Conservation (phyloP, 257 asterid species). For the Ajuga chamaepitys region DNA sequence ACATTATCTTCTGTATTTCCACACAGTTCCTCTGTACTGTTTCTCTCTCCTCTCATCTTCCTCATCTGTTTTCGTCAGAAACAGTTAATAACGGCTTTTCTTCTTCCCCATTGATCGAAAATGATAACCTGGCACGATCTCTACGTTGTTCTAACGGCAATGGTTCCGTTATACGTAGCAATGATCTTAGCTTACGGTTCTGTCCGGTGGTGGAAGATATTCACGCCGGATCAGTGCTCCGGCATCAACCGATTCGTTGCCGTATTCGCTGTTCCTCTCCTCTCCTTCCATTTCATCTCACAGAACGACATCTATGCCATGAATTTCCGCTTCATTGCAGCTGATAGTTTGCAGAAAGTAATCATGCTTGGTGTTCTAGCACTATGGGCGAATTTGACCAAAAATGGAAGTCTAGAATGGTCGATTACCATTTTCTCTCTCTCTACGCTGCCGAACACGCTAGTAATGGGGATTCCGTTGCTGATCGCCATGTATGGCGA, state of each 20-base stretch:
- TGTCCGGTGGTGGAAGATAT: constrained; percentile 95
- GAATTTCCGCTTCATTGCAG: constrained; percentile 86
- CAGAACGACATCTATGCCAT: constrained; percentile 60
- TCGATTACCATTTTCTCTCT: constrained; percentile 77
- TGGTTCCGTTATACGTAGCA: constrained; percentile 82
- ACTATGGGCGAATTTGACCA: constrained; percentile 59
- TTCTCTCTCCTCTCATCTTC: background rate
- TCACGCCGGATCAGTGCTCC: constrained; percentile 91
- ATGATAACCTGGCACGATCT: constrained; percentile 84
- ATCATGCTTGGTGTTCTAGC: constrained; percentile 63
- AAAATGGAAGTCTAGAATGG: constrained; percentile 84
- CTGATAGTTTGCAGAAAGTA: constrained; percentile 68
- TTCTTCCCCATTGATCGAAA: too few species aligned
- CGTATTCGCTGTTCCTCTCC: constrained; percentile 78
- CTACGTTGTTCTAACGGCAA: constrained; percentile 72
- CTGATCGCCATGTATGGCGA: constrained; percentile 80
- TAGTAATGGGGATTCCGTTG: constrained; percentile 88
- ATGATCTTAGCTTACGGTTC: constrained; percentile 95
- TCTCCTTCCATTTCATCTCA: constrained; percentile 86
- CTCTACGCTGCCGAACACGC: constrained; percentile 82
- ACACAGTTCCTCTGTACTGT: background rate
- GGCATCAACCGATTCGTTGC: constrained; percentile 94
- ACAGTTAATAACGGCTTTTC: constrained; percentile 35
- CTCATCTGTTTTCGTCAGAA: constrained; percentile 23
- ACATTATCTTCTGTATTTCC: constrained; percentile 11